A percentile compares a stretch with the other conserved stretches of the same genome.
Conservation (phyloP, 129 eudicot genomes). For the Escallonia herrerae region DNA sequence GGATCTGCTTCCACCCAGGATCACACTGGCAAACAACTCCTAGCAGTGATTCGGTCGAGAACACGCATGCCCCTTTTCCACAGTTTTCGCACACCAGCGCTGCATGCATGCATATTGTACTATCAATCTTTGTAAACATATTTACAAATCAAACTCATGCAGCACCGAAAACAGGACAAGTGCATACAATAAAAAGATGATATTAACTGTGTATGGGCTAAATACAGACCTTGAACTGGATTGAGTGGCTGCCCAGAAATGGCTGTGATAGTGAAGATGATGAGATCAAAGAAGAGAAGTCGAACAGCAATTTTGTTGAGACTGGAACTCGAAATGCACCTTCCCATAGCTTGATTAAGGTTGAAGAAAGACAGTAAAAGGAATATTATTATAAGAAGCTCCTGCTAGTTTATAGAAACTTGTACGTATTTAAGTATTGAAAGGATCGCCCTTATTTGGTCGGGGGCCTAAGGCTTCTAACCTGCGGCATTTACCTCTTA, state of each 20-base stretch:
- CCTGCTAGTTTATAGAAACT: no score
- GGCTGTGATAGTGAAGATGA: not conserved
- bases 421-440: no score
- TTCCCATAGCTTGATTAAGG: not conserved
- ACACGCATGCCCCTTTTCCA: slow-evolving; percentile 37
- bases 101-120: not conserved
- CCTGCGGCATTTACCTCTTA: no score
- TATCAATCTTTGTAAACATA: not conserved
- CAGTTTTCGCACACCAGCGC: slow-evolving; percentile 22
- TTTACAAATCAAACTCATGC: no score
- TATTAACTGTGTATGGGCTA: not conserved
- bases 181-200: not conserved
- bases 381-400: not conserved
- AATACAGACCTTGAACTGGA: no score
- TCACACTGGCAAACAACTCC: slow-evolving; percentile 30
- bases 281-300: not conserved
- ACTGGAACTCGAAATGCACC: not conserved
- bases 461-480: no score
- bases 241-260: not conserved
- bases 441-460: no score
- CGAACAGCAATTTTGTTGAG: not conserved
- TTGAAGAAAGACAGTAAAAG: not conserved
- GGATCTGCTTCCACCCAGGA: slow-evolving; percentile 37
- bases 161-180: not conserved
- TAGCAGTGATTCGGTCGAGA: not conserved